Percentiles rank a stretch among this genome's conserved stretches.
phyloP scores from a whole-genome alignment of 352 stramenopile genomes.

The Pythium dissimile region DNA sequence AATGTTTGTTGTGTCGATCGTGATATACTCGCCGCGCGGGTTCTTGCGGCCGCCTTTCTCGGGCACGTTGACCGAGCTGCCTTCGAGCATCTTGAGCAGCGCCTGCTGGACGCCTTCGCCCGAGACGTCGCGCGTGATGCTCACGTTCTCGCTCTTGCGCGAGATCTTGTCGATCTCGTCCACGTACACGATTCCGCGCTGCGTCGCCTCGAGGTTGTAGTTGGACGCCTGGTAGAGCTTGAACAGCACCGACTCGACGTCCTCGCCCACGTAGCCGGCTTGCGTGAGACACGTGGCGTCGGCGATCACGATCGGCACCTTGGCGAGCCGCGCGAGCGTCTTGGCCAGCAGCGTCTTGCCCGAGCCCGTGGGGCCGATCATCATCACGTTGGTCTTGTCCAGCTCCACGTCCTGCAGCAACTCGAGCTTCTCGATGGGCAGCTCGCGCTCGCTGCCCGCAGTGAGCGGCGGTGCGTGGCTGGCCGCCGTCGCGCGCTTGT shows the following conservation, averaged over 20 bases:
- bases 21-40: constrained; percentile 94
- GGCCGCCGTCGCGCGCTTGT: background rate
- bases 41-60: constrained; percentile 97
- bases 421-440: constrained; percentile 53
- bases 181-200: constrained; percentile 98
- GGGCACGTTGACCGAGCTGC: constrained; percentile 96
- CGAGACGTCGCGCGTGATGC: constrained; percentile 97
- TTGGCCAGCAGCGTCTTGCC: constrained; percentile 98
- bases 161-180: constrained; percentile 99
- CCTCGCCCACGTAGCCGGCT: constrained; percentile 97
- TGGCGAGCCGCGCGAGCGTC: constrained; percentile 93
- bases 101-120: constrained; percentile 98
- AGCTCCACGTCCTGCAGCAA: constrained; percentile 90
- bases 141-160: constrained; percentile 82
- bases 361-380: constrained; percentile 93
- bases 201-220: constrained; percentile 93
- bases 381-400: constrained; percentile 98
- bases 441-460: constrained; percentile 25
- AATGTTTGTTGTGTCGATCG: constrained; percentile 99
- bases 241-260: constrained; percentile 98
- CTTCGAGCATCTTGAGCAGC: constrained; percentile 99
- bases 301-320: constrained; percentile 96
- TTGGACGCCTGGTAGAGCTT: constrained; percentile 97
- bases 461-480: background rate
- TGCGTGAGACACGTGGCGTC: constrained; percentile 98